These are phyloP conservation scores for Incumbomyces delicatus DNA, from an alignment of 2,329 filamentous ascomycete genomes.

Conservation along the genomic window DNA sequence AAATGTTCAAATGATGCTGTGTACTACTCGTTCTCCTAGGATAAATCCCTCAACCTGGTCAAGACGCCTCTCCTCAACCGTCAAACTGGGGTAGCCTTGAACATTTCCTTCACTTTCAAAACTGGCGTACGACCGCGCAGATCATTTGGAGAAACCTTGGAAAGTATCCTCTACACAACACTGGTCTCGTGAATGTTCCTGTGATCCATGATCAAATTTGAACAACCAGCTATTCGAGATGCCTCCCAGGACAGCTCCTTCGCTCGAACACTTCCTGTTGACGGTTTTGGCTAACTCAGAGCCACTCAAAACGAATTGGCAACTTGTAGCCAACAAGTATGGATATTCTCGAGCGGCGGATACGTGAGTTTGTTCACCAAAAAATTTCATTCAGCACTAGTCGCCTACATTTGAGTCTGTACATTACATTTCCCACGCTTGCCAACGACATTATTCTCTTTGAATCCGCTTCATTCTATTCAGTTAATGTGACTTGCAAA, in stretches of 20 bases:
- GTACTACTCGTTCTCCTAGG: too few relatives aligned
- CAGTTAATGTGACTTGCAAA: too few relatives aligned
- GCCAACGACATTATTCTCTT: not conserved
- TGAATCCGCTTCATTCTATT: not conserved
- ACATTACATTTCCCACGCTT: too few relatives aligned
- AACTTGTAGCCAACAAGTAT: not conserved
- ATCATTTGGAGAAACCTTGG: too few relatives aligned
- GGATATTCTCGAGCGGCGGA: not conserved
- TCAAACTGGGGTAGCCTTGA: too few relatives aligned
- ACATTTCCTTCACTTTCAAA: too few relatives aligned
- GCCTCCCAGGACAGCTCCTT: not conserved
- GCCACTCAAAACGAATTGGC: conserved; percentile 1
- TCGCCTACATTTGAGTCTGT: not conserved
- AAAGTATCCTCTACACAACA: too few relatives aligned
- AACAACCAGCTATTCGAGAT: not conserved
- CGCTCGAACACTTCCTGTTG: not conserved
- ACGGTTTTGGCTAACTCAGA: not conserved
- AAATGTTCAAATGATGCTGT: too few relatives aligned
- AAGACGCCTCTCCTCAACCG: too few relatives aligned
- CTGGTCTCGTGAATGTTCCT: too few relatives aligned
- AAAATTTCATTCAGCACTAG: not conserved
- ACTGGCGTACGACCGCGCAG: too few relatives aligned
- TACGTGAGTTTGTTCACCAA: not conserved
- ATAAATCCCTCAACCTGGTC: too few relatives aligned
- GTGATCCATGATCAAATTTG: not conserved